Evolutionary conservation across 768 basidiomycete species (phyloP).

Genomic region (Russula olivacea): DNA sequence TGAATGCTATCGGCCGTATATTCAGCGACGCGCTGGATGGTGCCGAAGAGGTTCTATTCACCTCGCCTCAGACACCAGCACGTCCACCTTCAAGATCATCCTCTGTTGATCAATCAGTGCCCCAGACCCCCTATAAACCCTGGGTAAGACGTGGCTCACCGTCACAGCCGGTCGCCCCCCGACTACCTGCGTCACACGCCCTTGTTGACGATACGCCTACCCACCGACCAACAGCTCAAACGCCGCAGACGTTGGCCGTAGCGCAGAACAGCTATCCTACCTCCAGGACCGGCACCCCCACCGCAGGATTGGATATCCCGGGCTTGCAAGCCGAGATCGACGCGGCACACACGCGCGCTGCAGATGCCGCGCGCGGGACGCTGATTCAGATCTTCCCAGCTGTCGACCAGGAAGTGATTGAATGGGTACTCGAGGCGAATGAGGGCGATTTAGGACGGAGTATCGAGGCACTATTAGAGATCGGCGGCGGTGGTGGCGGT

Average conservation of each 20-base stretch:
- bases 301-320: conserved; percentile 43
- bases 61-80: conserved; percentile 12
- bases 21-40: conserved; percentile 79
- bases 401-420: conserved; percentile 76
- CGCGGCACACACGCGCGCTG: conserved; percentile 65
- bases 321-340: conserved; percentile 76
- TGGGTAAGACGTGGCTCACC: conserved; percentile 54
- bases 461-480: conserved; percentile 80
- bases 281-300: conserved; percentile 24
- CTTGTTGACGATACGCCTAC: conserved; percentile 50
- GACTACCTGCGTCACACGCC: conserved; percentile 26
- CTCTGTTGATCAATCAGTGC: not conserved
- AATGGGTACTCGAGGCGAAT: conserved; percentile 87
- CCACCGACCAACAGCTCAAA: conserved; percentile 27
- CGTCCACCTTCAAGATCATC: not conserved
- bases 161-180: conserved; percentile 30
- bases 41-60: conserved; percentile 46
- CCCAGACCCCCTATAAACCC: conserved; percentile 69
- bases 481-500: conserved; percentile 36
- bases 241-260: conserved; percentile 6
- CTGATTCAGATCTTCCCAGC: conserved; percentile 84
- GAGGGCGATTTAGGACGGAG: conserved; percentile 84
- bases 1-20: conserved; percentile 84
- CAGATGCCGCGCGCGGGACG: conserved; percentile 66
- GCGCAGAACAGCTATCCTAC: conserved; percentile 8